Base-by-base conservation (phyloP, 345 rosid genomes). In the Trapa incisa region DNA sequence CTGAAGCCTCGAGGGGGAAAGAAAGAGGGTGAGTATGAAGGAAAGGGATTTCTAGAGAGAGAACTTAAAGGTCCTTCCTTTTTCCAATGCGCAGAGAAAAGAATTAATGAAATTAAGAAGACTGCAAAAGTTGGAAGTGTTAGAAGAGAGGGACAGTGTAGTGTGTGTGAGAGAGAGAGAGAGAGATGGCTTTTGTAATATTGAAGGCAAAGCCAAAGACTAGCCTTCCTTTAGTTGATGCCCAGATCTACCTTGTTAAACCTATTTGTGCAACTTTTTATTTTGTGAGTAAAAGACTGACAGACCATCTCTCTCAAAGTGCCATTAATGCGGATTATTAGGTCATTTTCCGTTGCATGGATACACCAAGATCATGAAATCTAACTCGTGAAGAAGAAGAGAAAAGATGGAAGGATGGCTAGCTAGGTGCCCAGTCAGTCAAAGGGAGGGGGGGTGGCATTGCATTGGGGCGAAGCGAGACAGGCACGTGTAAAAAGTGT, bases 401-500 rank as follows among this genome's bases (percentile, higher is more conserved):
- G 2, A 41, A 41, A 0, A 1, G 43, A 41, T 41, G 43, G 43
- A 41, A 41, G 5, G 63, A 0, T 22, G 29, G 29, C 29, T 22
- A 22, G 29, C 29, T 22, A 58, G 37, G 1, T 0, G 60, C 3
- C 7, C 0, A 3, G 60, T 58, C 37, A 10, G 63, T 58, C 37
- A 32, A 58, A 32, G 61, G 61, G 63, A 33, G 8, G 63, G 37
- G 54, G 48, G 13, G 50, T 57, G 47, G 29, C 22, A 61, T 48
- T 36, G 57, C n/a, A 54, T 54, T 64, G 37, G 14, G 43, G 43
- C 6, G 7, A 41, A 41, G 43, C 43, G 63, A 58, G 58, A 69
- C 68, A 17, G 65, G 67, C 29, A 37, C 32, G 61, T 52, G 54
- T 47, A 58, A 35, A 66, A 42, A 16, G 67, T 58, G 79, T 66